A percentile compares a stretch with the other conserved stretches of the same genome.
Evolutionary conservation across 2,329 filamentous ascomycete genomes (phyloP).

Genomic region (Phialophora expanda): DNA sequence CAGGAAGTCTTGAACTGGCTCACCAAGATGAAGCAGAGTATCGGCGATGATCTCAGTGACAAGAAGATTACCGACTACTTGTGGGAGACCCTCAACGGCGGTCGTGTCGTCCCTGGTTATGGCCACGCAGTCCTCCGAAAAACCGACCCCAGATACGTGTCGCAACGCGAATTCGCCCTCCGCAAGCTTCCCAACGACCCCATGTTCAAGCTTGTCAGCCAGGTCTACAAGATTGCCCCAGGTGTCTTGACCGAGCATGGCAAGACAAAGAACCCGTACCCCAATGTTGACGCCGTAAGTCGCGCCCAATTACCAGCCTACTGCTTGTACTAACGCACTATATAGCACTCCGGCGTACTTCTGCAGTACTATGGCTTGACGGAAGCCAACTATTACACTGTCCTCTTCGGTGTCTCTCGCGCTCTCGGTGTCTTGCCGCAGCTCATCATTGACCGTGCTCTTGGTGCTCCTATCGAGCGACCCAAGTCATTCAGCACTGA

Average conservation of each 20-base stretch:
- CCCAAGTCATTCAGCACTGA: constrained; percentile 99
- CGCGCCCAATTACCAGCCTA: not conserved
- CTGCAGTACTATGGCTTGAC: constrained; percentile 99
- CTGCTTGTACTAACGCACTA: constrained; percentile 29
- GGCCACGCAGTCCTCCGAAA: constrained; percentile 99
- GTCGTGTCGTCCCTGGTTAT: constrained; percentile 96
- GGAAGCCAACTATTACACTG: constrained; percentile 99
- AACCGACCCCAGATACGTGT: constrained; percentile 98
- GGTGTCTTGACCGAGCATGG: constrained; percentile 98
- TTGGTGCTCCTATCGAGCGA: constrained; percentile 95
- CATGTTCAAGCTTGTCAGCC: constrained; percentile 99
- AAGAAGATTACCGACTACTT: constrained; percentile 98
- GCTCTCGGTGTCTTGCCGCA: constrained; percentile 98
- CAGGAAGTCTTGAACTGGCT: constrained; percentile 99
- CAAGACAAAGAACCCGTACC: constrained; percentile 99
- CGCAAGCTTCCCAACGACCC: constrained; percentile 94
- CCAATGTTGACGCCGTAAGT: constrained; percentile 86
- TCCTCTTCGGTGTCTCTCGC: constrained; percentile 97
- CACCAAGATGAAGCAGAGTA: constrained; percentile 93
- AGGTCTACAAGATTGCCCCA: constrained; percentile 99
- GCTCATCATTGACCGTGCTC: constrained; percentile 98
- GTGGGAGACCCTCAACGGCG: constrained; percentile 93
- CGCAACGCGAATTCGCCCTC: constrained; percentile 95
- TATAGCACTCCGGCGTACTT: constrained; percentile 89
- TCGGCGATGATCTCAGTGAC: constrained; percentile 95